Base-by-base conservation (phyloP, 441 rosid species). In the Gossypium gossypioides region DNA sequence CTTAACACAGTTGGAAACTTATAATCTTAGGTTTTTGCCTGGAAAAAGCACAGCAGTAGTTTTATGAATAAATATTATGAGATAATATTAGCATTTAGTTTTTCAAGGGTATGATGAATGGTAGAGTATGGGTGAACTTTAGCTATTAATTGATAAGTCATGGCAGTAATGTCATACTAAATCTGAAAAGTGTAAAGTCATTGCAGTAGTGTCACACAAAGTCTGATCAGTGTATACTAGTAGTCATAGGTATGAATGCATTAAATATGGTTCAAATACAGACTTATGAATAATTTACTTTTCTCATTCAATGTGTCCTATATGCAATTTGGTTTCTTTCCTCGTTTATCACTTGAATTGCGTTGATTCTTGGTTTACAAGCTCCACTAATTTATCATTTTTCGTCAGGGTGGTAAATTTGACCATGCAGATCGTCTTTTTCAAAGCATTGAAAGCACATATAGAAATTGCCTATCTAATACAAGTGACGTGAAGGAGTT, bases 381-480 rank as follows among this genome's bases (percentile, higher is more conserved):
- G 46, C 40, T 75, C 78, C 48, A 50, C 69, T 79, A 37, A 57
- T 72, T 72, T 51, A 37, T 62, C 75, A 32, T 74, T 76, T 75
- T 69, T 79, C 72, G 73, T 77, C 87, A 93, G 99, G 99, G 99
- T 78, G 98, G 99, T 75, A 96, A 91, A 81, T 91, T 96, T 78
- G 99, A 96, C 84, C 98, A 96, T 75, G 99, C 99, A 32, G 98
- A 96, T 87, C 96, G 99, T 76, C 97, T 96, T 71, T 96, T 96
- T 81, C 99, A 93, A 86, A 88, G 99, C 81, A 85, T 93, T 68
- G 97, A 96, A 69, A 88, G 85, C 78, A 90, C 98, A 19, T 93
- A 79, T 77, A 83, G 89, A 78, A 96, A 96, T 79, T 96, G 99
- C 79, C 89, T 96, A 74, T 90, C 99, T 71, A 93, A 96, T 83